A percentile compares a stretch with the other conserved stretches of the same genome.
These are phyloP conservation scores for Aristolochia contorta DNA, from an alignment of 164 flowering plant species.

Conservation along the genomic window DNA sequence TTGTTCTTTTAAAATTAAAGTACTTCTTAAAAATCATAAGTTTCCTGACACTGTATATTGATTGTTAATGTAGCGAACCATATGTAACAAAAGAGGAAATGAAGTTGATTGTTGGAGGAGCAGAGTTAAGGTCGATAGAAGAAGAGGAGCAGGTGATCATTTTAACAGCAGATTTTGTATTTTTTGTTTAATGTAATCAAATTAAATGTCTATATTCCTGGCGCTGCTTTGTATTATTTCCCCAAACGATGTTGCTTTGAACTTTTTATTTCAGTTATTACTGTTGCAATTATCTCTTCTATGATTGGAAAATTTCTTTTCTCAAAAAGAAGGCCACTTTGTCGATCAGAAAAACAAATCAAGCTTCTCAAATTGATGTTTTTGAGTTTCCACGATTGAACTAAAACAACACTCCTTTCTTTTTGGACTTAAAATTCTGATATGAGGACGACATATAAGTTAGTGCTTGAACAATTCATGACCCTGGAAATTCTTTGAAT, in stretches of 20 bases:
- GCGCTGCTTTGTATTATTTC: background rate
- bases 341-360: background rate
- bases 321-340: background rate
- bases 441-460: too few relatives aligned
- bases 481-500: too few relatives aligned
- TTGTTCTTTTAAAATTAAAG: background rate
- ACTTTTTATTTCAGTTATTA: background rate
- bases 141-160: constrained; percentile 90
- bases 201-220: background rate
- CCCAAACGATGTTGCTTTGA: background rate
- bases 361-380: background rate
- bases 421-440: background rate
- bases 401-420: background rate
- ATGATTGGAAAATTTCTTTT: background rate
- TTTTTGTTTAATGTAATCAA: background rate
- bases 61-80: constrained; percentile 54
- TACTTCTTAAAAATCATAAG: background rate
- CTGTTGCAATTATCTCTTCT: background rate
- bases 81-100: constrained; percentile 98
- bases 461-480: too few relatives aligned
- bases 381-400: background rate
- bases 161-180: background rate
- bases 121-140: constrained; percentile 95
- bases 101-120: constrained; percentile 95
- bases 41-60: background rate